A percentile compares a stretch with the other conserved stretches of the same genome.
phyloP scores from a whole-genome alignment of 805 yeast genomes.

The Schwanniomyces vanrijiae region DNA sequence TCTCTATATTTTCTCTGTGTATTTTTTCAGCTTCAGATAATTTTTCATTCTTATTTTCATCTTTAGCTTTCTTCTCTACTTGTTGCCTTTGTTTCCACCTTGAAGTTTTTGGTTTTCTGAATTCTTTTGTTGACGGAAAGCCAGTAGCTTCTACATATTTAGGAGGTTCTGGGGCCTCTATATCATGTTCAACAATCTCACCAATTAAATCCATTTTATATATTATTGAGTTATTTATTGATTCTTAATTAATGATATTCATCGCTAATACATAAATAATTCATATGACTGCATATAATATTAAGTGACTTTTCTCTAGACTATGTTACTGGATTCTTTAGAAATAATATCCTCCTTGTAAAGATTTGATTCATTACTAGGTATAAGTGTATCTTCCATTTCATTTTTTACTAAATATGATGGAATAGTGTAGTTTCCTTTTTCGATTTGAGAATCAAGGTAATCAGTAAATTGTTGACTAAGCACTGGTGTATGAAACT shows the following conservation, averaged over 20 bases:
- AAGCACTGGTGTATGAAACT: constrained; percentile 7
- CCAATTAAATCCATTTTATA: constrained; percentile 64
- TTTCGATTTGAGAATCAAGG: constrained; percentile 13
- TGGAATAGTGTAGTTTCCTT: constrained; percentile 10
- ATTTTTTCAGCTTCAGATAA: constrained; percentile 70
- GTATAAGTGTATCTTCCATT: not conserved
- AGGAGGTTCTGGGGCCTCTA: constrained; percentile 34
- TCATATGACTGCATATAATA: not conserved
- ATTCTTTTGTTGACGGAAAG: constrained; percentile 32
- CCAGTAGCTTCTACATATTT: constrained; percentile 25
- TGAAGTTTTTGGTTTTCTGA: constrained; percentile 38
- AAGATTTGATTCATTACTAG: not conserved
- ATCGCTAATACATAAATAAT: not conserved
- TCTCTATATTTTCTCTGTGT: constrained; percentile 70
- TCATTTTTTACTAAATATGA: not conserved
- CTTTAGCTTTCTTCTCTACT: constrained; percentile 14
- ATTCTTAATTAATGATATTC: not conserved
- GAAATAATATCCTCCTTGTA: not conserved
- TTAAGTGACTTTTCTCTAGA: not conserved
- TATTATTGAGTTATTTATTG: not conserved
- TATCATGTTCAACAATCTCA: constrained; percentile 68
- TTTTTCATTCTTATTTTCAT: constrained; percentile 9
- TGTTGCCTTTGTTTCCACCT: constrained; percentile 49
- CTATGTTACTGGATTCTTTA: not conserved
- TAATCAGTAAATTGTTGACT: constrained; percentile 10